Base-by-base conservation (phyloP, 306 rosid genomes). In the Begonia masoniana region DNA sequence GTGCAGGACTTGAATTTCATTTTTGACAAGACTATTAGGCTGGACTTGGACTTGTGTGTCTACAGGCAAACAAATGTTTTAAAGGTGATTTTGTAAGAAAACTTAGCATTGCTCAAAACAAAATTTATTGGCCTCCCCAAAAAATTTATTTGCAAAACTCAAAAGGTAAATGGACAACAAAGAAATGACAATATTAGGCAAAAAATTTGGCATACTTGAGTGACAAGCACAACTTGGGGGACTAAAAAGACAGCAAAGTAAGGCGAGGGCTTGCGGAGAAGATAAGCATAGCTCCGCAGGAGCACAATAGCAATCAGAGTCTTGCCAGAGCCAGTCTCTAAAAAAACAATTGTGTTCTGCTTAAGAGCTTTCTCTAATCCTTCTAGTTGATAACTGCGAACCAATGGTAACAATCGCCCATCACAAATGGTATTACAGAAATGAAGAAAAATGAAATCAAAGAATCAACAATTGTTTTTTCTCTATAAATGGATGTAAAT, bases 301-400 rank as follows among this genome's bases (percentile, higher is more conserved):
- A 89, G 97, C 97, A 85, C 82, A 49, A 82, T 66, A 41, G 95
- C 87, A 45, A 89, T 82, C 73, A 89, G 71, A 49, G 97, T 89
- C 73, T 88, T 88, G 41, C 97, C 97, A 0, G 95, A 74, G 56
- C 97, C 95, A 10, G 97, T 88, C 70, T 85, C 97, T 71, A 89
- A 69, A 63, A n/a, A 50, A 85, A 82, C 95, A 11, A 82, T 51
- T 7, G 95, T 84, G 61, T 88, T 88, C 50, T 71, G 66, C 26
- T 64, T 73, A 0, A 82, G 60, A 6, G 92, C 88, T 16, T 54
- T 72, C 6, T 75, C 93, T 47, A 88, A 59, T 0, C 94, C 97
- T 69, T 88, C 95, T 9, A 88, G 68, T 36, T 88, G 95, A 65
- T 88, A 88, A 60, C 97, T 88, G 74, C 65, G 3, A 31, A 31